Base-by-base conservation (phyloP, 257 asterid species). In the Jasminum sambac region DNA sequence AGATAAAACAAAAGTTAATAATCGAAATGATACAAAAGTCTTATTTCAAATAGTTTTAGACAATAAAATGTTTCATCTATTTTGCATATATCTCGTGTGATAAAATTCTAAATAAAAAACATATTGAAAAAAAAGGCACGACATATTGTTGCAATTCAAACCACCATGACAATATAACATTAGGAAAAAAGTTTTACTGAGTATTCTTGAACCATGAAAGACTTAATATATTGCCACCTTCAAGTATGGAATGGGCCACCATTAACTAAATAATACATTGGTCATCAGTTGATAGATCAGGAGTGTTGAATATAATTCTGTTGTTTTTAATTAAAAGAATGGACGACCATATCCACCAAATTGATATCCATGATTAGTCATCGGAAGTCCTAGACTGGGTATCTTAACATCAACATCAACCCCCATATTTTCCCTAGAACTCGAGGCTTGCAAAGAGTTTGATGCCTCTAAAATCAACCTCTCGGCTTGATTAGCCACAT, bases 351-450 rank as follows among this genome's bases (percentile, higher is more conserved):
- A 71, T 26, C 62, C 69, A 62, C 62, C 69, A 62, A 70, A 64
- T 7, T 73, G 21, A 66, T 26, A 71, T 14, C 81, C 83, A n/a
- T 77, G 78, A 36, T 79, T 73, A 66, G 77, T 69, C 80, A 83
- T 75, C 0, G 82, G 43, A 77, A 83, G 82, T 57, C 87, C 84
- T 60, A 68, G 71, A 12, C 74, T 65, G 14, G 66, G 63, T 43
- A 25, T 25, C 40, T 61, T 77, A 19, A 24, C 63, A 12, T 25
- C 68, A 64, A 57, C 26, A 58, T 30, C 64, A 6, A 58, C 16
- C 40, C 68, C 78, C 19, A 62, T 74, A n/a, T 67, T 64, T 6
- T 67, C 70, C 23, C 40, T 39, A 25, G 71, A 68, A 59, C 68
- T 57, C 8, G 81, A 63, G 0, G 72, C 67, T 46, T 16, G 55